These are phyloP conservation scores for Monilinia polystroma DNA, from an alignment of 2,329 filamentous ascomycete genomes.

Conservation along the genomic window DNA sequence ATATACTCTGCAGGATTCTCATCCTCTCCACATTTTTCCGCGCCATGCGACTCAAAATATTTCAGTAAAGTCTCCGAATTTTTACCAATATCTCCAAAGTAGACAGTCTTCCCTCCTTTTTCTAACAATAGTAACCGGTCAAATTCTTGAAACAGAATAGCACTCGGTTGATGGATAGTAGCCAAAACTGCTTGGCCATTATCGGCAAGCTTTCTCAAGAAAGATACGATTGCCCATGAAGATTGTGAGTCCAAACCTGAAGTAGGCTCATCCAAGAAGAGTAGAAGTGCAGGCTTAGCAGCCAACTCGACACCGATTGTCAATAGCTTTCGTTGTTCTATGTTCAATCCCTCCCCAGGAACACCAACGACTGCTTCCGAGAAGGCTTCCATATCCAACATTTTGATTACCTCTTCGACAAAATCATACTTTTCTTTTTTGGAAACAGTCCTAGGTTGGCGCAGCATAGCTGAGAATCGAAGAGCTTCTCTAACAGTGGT, in stretches of 20 bases:
- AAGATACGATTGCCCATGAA: conserved; percentile 85
- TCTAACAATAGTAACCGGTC: conserved; percentile 77
- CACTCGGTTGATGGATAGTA: conserved; percentile 93
- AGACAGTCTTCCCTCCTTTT: conserved; percentile 74
- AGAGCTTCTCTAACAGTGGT: conserved; percentile 77
- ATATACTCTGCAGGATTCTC: conserved; percentile 75
- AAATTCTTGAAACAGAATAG: conserved; percentile 90
- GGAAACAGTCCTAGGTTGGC: conserved; percentile 74
- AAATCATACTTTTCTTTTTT: conserved; percentile 80
- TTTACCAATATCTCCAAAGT: conserved; percentile 74
- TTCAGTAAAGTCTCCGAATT: conserved; percentile 41
- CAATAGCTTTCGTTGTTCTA: conserved; percentile 70
- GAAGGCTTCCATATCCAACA: conserved; percentile 88
- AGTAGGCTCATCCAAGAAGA: conserved; percentile 94
- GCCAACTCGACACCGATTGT: conserved; percentile 97
- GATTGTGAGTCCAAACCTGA: conserved; percentile 93
- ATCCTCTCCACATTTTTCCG: conserved; percentile 60
- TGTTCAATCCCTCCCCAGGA: conserved; percentile 80
- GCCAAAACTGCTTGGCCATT: conserved; percentile 88
- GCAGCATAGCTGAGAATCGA: conserved; percentile 80
- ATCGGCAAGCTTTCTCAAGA: conserved; percentile 86
- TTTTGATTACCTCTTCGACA: conserved; percentile 86
- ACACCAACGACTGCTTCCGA: conserved; percentile 90
- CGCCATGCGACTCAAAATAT: conserved; percentile 76
- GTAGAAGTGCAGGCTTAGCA: conserved; percentile 82